Evolutionary conservation across 108 stramenopile genomes (phyloP).

Genomic region (Phaeodactylum tricornutum): DNA sequence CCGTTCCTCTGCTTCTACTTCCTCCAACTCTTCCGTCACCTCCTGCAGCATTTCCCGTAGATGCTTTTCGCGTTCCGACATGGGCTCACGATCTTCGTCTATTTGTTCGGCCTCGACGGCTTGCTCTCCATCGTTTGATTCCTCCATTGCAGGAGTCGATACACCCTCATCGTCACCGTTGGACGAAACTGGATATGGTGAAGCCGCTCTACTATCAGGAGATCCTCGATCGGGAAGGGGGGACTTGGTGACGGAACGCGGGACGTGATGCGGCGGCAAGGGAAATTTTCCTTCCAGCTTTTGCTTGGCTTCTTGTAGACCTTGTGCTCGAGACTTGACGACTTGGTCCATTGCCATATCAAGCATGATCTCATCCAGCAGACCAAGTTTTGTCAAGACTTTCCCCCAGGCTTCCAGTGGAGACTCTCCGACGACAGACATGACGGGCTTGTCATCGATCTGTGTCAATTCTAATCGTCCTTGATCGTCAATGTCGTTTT

Average conservation of each 20-base stretch:
- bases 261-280: no score
- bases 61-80: slow-evolving; percentile 34
- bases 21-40: slow-evolving; percentile 22
- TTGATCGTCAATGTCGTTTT: slow-evolving; percentile 30
- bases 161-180: slow-evolving; percentile 7
- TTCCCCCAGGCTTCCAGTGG: slow-evolving; percentile 79
- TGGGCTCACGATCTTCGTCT: slow-evolving; percentile 20
- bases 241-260: slow-evolving; percentile 18
- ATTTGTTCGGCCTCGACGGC: slow-evolving; percentile 4
- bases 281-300: slow-evolving; percentile 24
- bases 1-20: slow-evolving; percentile 30
- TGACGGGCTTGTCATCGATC: slow-evolving; percentile 56
- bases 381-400: slow-evolving; percentile 48
- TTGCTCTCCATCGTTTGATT: no score
- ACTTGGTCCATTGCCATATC: slow-evolving; percentile 39
- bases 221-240: background rate
- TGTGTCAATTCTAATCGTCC: slow-evolving; percentile 35
- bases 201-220: no score
- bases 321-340: slow-evolving; percentile 21
- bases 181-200: no score
- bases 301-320: slow-evolving; percentile 27
- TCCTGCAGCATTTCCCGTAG: slow-evolving; percentile 30
- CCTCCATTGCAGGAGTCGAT: slow-evolving; percentile 1
- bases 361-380: slow-evolving; percentile 68
- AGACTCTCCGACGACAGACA: slow-evolving; percentile 38